Percentiles rank a stretch among this genome's conserved stretches.
Conservation (phyloP, 1,284 basidiomycete genomes). For the Abortiporus biennis region DNA sequence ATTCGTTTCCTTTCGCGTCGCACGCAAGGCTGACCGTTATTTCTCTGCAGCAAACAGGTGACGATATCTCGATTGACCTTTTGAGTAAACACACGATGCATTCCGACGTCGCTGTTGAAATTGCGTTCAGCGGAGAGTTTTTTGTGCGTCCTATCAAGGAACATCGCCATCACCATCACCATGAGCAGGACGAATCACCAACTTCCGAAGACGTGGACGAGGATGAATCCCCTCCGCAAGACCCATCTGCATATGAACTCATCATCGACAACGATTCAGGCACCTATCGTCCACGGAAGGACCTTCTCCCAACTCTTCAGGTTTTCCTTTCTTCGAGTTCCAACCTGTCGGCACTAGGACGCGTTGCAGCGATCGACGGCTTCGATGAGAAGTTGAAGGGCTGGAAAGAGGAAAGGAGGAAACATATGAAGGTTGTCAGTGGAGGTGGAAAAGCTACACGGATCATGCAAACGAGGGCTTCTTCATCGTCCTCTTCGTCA, state of each 20-base stretch:
- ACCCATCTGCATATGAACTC: conserved; percentile 36
- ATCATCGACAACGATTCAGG: conserved; percentile 47
- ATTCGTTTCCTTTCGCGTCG: background rate
- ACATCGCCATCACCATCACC: background rate
- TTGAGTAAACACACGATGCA: conserved; percentile 49
- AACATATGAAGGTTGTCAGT: conserved; percentile 18
- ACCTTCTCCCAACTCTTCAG: conserved; percentile 32
- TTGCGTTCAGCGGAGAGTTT: conserved; percentile 33
- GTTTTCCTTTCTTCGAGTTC: conserved; percentile 26
- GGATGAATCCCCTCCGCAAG: conserved; percentile 13
- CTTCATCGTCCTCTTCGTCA: conserved; percentile 11
- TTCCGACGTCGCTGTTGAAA: conserved; percentile 34
- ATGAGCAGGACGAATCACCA: background rate
- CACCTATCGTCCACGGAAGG: conserved; percentile 39
- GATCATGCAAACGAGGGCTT: conserved; percentile 21
- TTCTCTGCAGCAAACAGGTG: conserved; percentile 35
- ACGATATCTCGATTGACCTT: conserved; percentile 40
- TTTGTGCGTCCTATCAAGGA: conserved; percentile 23
- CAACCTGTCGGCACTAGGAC: conserved; percentile 25
- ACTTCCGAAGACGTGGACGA: background rate
- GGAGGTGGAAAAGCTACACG: conserved; percentile 12
- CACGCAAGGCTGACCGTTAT: conserved; percentile 1
- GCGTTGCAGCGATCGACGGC: conserved; percentile 25
- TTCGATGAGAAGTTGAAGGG: conserved; percentile 22
- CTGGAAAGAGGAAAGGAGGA: conserved; percentile 25